Evolutionary conservation across 1,284 basidiomycete genomes (phyloP), one percentile per base, ranked within the genome.

Genomic region (Cutaneotrichosporon cutaneum): DNA sequence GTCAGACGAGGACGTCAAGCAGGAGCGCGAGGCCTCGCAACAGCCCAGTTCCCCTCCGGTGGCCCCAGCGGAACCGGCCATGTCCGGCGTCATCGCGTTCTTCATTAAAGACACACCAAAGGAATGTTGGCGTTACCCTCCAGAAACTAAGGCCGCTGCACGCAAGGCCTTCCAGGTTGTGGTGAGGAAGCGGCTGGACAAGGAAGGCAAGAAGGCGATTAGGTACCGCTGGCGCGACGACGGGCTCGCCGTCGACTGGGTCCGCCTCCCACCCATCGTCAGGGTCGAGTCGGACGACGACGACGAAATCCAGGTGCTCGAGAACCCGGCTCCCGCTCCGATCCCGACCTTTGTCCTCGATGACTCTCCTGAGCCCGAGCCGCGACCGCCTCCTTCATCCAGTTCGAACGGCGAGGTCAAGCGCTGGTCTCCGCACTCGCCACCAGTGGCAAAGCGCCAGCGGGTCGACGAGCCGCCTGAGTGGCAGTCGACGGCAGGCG

Each of bases 201-300:
- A 22, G 16, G 14, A 54, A 9, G 60, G 60, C 18, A 54, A 54
- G 35, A 13, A 13, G 1, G 33, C 57, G 1, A n/a, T 18, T 5
- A 14, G 24, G 22, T 47, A 36, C 9, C 53, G 54, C 33, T 62
- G 60, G 60, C 60, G 60, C n/a, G 11, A 22, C 10, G 60, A 62
- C 30, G 60, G 60, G 3, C 36, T 61, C 2, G 60, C 54, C 5
- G 33, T 56, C 32, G 60, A 61, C 55, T 61, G 60, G 60, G 39
- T 42, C 39, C 39, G 39, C n/a, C 16, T 18, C 39, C 16, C 21
- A 33, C 22, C 27, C 1, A 2, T 16, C 26, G 35, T 36, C 35
- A n/a, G 6, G 39, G 18, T 3, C 18, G 39, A 21, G 18, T 42
- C 39, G 39, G 39, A 42, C 13, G 59, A 56, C 35, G 47, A 48